Base-by-base conservation (phyloP, 768 basidiomycete genomes). In the Rubroboletus pulcherrimus region DNA sequence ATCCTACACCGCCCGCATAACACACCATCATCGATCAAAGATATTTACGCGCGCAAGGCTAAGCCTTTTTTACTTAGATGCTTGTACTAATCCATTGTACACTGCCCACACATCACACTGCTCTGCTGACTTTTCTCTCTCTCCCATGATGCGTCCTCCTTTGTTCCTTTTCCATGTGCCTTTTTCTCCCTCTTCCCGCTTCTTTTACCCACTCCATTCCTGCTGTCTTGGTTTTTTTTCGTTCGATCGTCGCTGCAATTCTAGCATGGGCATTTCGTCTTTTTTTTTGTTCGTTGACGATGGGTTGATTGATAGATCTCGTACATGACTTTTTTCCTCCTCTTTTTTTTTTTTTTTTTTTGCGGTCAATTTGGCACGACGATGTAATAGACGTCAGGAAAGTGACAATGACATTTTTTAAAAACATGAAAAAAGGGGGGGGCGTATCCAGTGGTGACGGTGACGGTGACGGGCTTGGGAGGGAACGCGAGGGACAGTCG, bases 81-180 rank as follows among this genome's bases (percentile, higher is more conserved):
- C 17, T 29, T 63, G 61, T 63, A 51, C 51, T 60, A 57, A 49
- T 57, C 1, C 21, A 7, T 57, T 14, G 60, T 57, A 52, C 40
- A 50, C 49, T 34, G 43, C 55, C 24, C 26, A 48, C 26, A 19
- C 21, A 37, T 19, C 21, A 47, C 49, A 43, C 19, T 15, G 26
- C 39, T 33, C 40, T 38, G n/a, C 43, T 57, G 37, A 26, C 41
- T 5, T 17, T 12, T n/a, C 4, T n/a, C 24, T 5, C 39, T 21
- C 21, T 21, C 21, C 21, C 21, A 21, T 21, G 21, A 21, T 21
- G 21, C 21, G 21, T 21, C 21, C 2, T 21, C 21, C 21, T 21
- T 21, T 21, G 21, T 21, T 21, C 21, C 2, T 21, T 19, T 30
- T 50, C n/a, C 43, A 44, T 29, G 43, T 4, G n/a, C 12, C 6